Percentiles rank a stretch among this genome's conserved stretches.
Conservation (phyloP, 176 grass and related monocot genomes). For the Cocos nucifera region DNA sequence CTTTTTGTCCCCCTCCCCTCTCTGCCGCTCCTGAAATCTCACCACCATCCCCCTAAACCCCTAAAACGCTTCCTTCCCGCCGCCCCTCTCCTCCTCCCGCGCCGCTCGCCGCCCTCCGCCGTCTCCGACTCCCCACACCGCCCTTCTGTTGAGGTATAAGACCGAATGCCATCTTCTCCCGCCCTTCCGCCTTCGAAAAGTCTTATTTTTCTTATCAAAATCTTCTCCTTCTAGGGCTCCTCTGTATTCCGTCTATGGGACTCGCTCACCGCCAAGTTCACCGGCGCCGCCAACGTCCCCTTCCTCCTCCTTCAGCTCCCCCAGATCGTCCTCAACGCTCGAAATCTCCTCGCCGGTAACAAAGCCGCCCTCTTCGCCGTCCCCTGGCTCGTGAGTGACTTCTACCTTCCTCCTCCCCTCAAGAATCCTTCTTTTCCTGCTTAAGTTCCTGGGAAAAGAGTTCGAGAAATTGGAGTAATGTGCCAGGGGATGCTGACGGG, state of each 20-base stretch:
- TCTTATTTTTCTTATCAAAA: no score
- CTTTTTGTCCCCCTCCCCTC: not conserved
- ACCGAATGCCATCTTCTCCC: no score
- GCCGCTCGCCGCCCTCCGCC: not conserved
- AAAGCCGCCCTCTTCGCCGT: conserved; percentile 78
- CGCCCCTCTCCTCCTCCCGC: conserved; percentile 1
- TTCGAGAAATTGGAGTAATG: not conserved
- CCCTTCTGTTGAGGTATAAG: no score
- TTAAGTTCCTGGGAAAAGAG: no score
- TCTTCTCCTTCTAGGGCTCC: no score
- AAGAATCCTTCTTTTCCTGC: no score
- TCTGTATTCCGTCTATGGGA: conserved; percentile 60
- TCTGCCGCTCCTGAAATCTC: not conserved
- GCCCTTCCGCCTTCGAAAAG: no score
- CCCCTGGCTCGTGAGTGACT: conserved; percentile 66
- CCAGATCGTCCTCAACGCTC: conserved; percentile 90
- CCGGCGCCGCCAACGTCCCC: conserved; percentile 66
- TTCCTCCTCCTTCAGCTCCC: conserved; percentile 98
- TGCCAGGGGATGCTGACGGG: conserved; percentile 92
- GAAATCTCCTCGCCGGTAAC: conserved; percentile 89
- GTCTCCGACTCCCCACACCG: no score
- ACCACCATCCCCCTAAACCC: not conserved
- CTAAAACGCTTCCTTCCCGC: no score
- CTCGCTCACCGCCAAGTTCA: conserved; percentile 64
- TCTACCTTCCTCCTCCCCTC: no score